These are phyloP conservation scores for Dunaliella primolecta DNA, from an alignment of 139 green algal genomes.

Conservation along the genomic window DNA sequence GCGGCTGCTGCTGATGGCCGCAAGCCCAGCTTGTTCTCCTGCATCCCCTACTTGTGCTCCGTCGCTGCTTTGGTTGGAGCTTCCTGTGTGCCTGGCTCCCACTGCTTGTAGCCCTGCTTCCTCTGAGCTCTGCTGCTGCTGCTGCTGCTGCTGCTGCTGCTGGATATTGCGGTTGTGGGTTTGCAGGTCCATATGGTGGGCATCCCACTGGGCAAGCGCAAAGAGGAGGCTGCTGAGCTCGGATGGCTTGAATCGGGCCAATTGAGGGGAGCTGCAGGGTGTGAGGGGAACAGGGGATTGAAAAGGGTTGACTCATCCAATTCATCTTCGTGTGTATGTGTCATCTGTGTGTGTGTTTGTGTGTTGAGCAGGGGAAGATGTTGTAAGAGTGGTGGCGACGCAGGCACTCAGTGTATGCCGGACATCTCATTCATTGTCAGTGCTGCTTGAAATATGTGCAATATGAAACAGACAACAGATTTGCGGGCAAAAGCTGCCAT, in stretches of 20 bases:
- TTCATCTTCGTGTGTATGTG: neutral
- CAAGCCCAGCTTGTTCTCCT: neutral
- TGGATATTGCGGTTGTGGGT: no score
- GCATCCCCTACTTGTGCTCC: neutral
- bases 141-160: neutral
- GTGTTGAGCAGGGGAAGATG: no score
- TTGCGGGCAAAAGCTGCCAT: no score
- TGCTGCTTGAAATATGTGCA: no score
- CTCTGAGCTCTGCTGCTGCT: neutral
- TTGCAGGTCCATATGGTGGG: neutral
- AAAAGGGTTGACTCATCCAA: no score
- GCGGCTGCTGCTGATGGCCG: slow-evolving; percentile 1
- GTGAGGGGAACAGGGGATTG: no score
- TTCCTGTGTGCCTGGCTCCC: no score
- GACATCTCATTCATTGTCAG: no score
- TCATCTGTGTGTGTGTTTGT: neutral
- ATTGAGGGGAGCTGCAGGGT: neutral
- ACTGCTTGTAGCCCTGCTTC: neutral
- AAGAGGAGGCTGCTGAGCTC: neutral
- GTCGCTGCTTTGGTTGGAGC: no score
- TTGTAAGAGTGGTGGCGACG: no score
- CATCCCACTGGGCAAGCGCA: neutral
- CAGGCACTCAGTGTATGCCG: no score
- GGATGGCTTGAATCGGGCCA: neutral
- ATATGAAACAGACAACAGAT: no score